These are phyloP conservation scores for Nidula niveotomentosa DNA, from an alignment of 1,284 basidiomycete genomes.

Conservation along the genomic window DNA sequence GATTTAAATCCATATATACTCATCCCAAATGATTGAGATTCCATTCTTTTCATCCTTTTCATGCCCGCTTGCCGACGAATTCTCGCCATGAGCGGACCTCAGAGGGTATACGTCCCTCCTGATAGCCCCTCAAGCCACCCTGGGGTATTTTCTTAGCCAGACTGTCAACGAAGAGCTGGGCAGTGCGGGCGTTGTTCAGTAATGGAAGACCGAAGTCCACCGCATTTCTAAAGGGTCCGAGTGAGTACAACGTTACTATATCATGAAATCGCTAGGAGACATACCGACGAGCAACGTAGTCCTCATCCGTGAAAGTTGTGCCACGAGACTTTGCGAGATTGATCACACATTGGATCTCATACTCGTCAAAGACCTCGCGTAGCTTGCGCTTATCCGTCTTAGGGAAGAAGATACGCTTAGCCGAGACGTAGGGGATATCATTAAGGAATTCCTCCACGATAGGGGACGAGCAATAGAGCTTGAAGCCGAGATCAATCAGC, in stretches of 20 bases:
- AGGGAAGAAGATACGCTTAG: constrained; percentile 95
- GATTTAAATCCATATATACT: background rate
- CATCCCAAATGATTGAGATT: constrained; percentile 1
- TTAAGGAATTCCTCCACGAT: constrained; percentile 87
- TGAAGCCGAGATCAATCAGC: constrained; percentile 84
- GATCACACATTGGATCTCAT: constrained; percentile 94
- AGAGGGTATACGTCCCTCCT: constrained; percentile 88
- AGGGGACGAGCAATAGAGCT: constrained; percentile 86
- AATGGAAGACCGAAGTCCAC: constrained; percentile 91
- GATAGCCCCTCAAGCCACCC: constrained; percentile 81
- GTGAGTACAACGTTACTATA: constrained; percentile 2
- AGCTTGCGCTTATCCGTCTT: constrained; percentile 96
- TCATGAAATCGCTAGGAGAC: constrained; percentile 17
- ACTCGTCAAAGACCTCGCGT: constrained; percentile 91
- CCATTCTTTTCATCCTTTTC: constrained; percentile 13
- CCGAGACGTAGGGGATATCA: constrained; percentile 73
- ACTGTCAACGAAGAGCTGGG: constrained; percentile 90
- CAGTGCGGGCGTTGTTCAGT: constrained; percentile 90
- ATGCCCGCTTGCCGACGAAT: constrained; percentile 75
- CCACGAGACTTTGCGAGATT: constrained; percentile 90
- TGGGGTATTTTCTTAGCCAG: constrained; percentile 87
- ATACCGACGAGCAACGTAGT: constrained; percentile 91
- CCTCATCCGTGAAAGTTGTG: constrained; percentile 82
- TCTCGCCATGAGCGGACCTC: constrained; percentile 93
- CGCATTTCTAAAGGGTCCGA: constrained; percentile 60